Base-by-base conservation (phyloP, 768 basidiomycete genomes). In the Coprinopsis strossmayeri region DNA sequence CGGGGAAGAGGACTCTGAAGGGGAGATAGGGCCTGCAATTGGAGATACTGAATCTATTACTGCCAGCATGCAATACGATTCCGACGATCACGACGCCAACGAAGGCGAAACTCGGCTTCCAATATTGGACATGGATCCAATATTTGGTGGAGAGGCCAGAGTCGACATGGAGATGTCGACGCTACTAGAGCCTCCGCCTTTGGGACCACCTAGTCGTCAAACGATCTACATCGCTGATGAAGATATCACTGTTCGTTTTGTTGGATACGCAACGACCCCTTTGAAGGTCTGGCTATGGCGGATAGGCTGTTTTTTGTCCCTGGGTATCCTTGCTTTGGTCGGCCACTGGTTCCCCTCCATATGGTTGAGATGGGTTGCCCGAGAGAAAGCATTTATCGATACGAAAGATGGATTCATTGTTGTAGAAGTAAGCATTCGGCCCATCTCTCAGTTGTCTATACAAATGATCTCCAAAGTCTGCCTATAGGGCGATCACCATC, bases 321-420 rank as follows among this genome's bases (percentile, higher is more conserved):
- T 84, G 10, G 95, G 96, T 3, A 63, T 79, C 3, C 69, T 97
- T 18, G 84, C 77, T 10, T 73, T 99, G 15, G 64, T 94, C 7
- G 94, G 93, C 2, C 83, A 92, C 58, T 99, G 96, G 96, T 82
- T 96, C 55, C 96, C 96, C 48, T 78, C 76, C 3, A 55, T 93
- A 23, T 97, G 96, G 96, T 77, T 98, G 44, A 79, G 79, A 24
- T 94, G 86, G 78, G 87, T 89, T 18, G 81, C 91, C 1, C 74
- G 69, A 38, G 90, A 94, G 64, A 89, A 79, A 46, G 85, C 87
- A 18, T 99, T 98, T 58, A 79, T 80, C 41, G 69, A 88, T 48
- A 71, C 81, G 7, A 64, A 67, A 28, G 67, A 79, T 55, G 90
- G 88, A 3, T 85, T 91, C 56, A 75, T 96, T 34, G 87, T 94